Conservation (phyloP, 768 basidiomycete species). For the Psilocybe tampanensis region DNA sequence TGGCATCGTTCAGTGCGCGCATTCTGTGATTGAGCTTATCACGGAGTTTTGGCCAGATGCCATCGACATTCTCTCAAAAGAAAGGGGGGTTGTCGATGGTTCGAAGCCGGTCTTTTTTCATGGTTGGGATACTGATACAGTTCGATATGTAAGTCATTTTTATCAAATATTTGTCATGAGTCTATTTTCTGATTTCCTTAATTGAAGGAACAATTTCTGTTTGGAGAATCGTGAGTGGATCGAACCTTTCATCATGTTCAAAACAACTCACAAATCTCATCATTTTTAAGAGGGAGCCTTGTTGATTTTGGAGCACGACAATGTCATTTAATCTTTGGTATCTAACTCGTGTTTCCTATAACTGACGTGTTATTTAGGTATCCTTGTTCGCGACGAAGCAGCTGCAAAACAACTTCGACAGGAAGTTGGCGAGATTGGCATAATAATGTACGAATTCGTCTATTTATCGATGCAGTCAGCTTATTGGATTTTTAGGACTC, state of each 20-base stretch:
- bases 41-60: constrained; percentile 63
- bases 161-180: background rate
- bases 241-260: background rate
- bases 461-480: background rate
- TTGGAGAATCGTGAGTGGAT: constrained; percentile 47
- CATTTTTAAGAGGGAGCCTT: constrained; percentile 36
- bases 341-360: background rate
- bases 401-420: constrained; percentile 48
- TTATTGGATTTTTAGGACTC: constrained; percentile 36
- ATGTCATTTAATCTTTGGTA: constrained; percentile 37
- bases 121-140: constrained; percentile 45
- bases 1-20: constrained; percentile 72
- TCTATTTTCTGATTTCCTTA: background rate
- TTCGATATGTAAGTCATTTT: constrained; percentile 36
- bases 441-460: constrained; percentile 52
- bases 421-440: constrained; percentile 58
- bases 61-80: constrained; percentile 59
- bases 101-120: constrained; percentile 61
- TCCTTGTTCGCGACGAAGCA: constrained; percentile 64
- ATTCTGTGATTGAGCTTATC: constrained; percentile 63
- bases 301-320: constrained; percentile 68
- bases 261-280: background rate
- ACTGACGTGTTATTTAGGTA: constrained; percentile 42
- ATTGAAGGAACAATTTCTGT: constrained; percentile 58
- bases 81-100: constrained; percentile 59